phyloP scores from a whole-genome alignment of 2,329 filamentous ascomycete genomes.

The Aureobasidium melanogenum region DNA sequence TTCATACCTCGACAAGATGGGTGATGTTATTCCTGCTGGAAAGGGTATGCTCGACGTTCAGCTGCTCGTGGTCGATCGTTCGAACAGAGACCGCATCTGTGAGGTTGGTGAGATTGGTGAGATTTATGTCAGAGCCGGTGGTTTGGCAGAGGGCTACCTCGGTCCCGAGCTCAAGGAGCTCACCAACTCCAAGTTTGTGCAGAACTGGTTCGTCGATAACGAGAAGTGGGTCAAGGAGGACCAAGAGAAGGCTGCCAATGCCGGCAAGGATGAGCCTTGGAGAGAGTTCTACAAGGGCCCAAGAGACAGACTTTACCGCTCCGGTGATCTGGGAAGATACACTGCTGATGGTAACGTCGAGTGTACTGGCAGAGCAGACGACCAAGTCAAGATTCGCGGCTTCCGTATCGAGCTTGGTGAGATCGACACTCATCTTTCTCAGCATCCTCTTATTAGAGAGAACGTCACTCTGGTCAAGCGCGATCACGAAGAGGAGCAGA shows the following conservation, averaged over 20 bases:
- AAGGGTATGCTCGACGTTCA: conserved; percentile 85
- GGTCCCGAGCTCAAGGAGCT: conserved; percentile 48
- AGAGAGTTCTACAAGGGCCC: conserved; percentile 69
- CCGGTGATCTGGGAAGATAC: conserved; percentile 76
- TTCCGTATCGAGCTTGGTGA: conserved; percentile 93
- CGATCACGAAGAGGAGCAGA: conserved; percentile 77
- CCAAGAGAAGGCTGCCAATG: conserved; percentile 40
- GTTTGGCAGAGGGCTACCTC: conserved; percentile 74
- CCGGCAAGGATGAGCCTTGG: conserved; percentile 60
- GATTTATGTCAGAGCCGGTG: conserved; percentile 72
- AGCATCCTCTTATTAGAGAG: conserved; percentile 68
- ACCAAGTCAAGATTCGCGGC: conserved; percentile 91
- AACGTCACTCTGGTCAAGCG: conserved; percentile 77
- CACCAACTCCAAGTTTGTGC: conserved; percentile 68
- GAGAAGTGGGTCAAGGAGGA: conserved; percentile 60
- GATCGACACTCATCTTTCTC: conserved; percentile 75
- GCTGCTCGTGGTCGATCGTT: conserved; percentile 69
- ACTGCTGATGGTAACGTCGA: conserved; percentile 62
- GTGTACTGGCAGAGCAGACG: conserved; percentile 71
- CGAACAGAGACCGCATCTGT: conserved; percentile 60
- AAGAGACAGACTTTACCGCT: conserved; percentile 77
- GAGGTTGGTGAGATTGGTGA: conserved; percentile 75
- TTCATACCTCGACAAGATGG: conserved; percentile 53
- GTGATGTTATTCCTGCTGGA: conserved; percentile 74
- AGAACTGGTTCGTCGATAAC: conserved; percentile 78